Evolutionary conservation across 73 alveolate genomes (phyloP), one percentile per base, ranked within the genome.

Genomic region (Paramecium pentaurelia): DNA sequence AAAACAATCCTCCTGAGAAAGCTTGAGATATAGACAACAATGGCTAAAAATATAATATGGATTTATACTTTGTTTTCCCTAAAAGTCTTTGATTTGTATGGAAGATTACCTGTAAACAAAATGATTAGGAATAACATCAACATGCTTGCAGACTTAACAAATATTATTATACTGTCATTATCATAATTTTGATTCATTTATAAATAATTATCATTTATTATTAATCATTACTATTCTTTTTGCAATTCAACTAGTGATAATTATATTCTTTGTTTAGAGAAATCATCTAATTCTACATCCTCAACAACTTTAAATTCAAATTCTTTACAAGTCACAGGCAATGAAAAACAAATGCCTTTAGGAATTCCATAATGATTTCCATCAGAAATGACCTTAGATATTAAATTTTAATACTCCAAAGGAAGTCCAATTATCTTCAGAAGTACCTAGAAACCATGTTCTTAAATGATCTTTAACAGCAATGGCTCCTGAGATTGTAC

Each of bases 1-100:
- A 75, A 80, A 95, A 95, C 27, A 95, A 88, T 22, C 97, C 96
- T 25, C 96, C 98, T 86, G 96, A 77, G 68, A 95, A 95, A 3
- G 98, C 97, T 60, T 93, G 92, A 40, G 97, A 12, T 32, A 32
- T 27, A 27, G 86, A 30, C 8, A 71, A 1, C 11, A 60, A 60
- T 60, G 60, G 27, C 27, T 12, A 47, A 49, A 22, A 49, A 49
- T 11, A 49, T 49, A 49, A 11, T 49, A 12, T 49, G 60, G 8
- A 12, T 14, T 7, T 40, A 40, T 40, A 7, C 49, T 40, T 40
- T 38, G 47, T 40, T 40, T 44, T 88, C 91, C 47, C 32, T 88
- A 70, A 88, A 70, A 18, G 83, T 25, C 32, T 88, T 38, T 8
- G 84, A 70, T 42, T 77, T 88, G 44, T 54, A 16, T 1, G 90